A percentile compares a stretch with the other conserved stretches of the same genome.
phyloP scores from a whole-genome alignment of 257 asterid genomes.

The Solanum rostratum region DNA sequence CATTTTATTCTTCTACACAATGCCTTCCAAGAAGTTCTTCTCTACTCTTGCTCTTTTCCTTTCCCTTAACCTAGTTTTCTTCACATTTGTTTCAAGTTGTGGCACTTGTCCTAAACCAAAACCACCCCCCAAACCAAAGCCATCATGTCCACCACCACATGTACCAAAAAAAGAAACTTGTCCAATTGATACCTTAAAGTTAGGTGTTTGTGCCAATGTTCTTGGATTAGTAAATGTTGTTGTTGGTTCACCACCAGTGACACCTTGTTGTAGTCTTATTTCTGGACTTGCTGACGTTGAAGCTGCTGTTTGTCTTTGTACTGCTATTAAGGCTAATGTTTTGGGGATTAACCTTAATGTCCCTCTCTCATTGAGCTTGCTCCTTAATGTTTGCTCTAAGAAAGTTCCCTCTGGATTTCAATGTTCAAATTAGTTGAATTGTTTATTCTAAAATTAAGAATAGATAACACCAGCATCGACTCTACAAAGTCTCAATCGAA shows the following conservation, averaged over 20 bases:
- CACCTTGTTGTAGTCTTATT: constrained; percentile 7
- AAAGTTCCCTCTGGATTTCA: background rate
- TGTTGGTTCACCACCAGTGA: constrained; percentile 3
- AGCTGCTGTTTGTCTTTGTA: constrained; percentile 12
- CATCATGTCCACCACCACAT: background rate
- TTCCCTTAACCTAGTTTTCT: background rate
- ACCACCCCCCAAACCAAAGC: background rate
- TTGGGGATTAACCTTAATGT: constrained; percentile 8
- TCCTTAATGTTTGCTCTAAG: constrained; percentile 6
- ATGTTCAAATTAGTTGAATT: background rate
- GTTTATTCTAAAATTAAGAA: background rate
- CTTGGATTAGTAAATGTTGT: constrained; percentile 3
- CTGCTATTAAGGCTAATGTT: constrained; percentile 10
- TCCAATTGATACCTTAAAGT: constrained; percentile 3
- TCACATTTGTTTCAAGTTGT: background rate
- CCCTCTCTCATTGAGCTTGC: constrained; percentile 1
- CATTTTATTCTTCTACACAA: background rate
- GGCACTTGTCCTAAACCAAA: constrained; percentile 1
- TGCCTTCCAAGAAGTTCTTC: background rate
- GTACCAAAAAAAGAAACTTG: background rate
- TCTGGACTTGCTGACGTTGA: background rate
- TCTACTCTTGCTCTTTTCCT: background rate
- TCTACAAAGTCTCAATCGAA: background rate
- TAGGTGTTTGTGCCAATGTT: constrained; percentile 4
- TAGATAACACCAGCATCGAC: background rate